Evolutionary conservation across 129 eudicot species (phyloP), one percentile per base, ranked within the genome.

Genomic region (Oenanthe sinensis): DNA sequence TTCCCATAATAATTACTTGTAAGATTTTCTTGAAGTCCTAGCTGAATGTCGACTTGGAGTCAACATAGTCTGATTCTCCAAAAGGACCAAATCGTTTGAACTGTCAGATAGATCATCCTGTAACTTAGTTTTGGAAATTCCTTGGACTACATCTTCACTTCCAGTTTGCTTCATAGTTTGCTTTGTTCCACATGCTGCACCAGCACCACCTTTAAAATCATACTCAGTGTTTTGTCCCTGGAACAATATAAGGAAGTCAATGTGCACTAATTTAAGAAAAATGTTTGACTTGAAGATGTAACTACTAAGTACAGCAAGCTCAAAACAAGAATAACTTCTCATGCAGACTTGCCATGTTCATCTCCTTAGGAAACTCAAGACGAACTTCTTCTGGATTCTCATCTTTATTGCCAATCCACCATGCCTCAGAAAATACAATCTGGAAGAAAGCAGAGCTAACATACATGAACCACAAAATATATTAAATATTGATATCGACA

Each of bases 381-480:
- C 85, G 85, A 50, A 67, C 79, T 88, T 95, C 98, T 58, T 90
- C 92, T 71, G 97, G 97, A 83, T 95, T 95, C 80, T 88, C 97
- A 50, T 95, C 98, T 79, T 86, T 95, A 50, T 74, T 84, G 33
- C 98, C 97, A 72, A 95, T 86, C 98, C 98, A 95, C 91, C 93
- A 95, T 55, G 97, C 94, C 81, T 91, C 96, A 16, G 97, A 91
- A 85, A 94, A 94, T 80, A 94, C 97, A 74, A 94, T 87, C 98
- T 94, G 85, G 80, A 83, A 45, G 78, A 63, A 76, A 47, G 73
- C 72, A 67, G 78, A 82, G 49, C 46, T 2, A 14, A 33, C 36
- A 46, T 22, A 74, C 40, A 13, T 24, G 5, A 78, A n/a, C 33
- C 42, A 39, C 42, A 5, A 3, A 39, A 5, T 39, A 39, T 39